Percentiles rank a stretch among this genome's conserved stretches.
Evolutionary conservation across 352 stramenopile species (phyloP).

Genomic region (Blastocystis sp.): DNA sequence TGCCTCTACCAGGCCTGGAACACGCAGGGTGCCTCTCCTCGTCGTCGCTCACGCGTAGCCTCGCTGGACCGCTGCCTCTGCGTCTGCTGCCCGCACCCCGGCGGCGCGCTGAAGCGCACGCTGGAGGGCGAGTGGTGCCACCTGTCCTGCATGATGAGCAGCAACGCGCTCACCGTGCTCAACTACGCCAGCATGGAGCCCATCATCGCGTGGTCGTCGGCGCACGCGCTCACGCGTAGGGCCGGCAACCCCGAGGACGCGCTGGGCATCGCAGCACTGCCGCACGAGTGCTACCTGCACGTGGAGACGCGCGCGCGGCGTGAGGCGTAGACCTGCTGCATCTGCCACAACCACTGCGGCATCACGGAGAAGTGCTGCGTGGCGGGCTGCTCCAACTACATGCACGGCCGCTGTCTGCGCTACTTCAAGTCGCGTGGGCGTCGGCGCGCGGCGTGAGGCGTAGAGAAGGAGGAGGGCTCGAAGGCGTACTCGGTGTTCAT

Average conservation of each 20-base stretch:
- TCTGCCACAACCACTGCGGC: slow-evolving; percentile 8
- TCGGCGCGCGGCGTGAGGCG: background rate
- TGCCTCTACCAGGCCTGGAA: slow-evolving; percentile 65
- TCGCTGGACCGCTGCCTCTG: slow-evolving; percentile 17
- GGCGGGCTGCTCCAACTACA: slow-evolving; percentile 28
- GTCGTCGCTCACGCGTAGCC: background rate
- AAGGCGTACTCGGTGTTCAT: slow-evolving; percentile 34
- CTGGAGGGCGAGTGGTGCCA: slow-evolving; percentile 62
- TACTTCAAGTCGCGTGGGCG: background rate
- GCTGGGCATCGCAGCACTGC: slow-evolving; percentile 12
- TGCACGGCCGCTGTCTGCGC: slow-evolving; percentile 58
- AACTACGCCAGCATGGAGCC: slow-evolving; percentile 42
- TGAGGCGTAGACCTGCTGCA: background rate
- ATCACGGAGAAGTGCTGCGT: slow-evolving; percentile 59
- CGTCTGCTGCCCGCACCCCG: slow-evolving; percentile 33
- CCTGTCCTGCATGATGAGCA: slow-evolving; percentile 35
- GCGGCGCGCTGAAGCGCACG: slow-evolving; percentile 44
- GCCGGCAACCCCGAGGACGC: background rate
- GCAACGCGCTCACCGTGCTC: slow-evolving; percentile 29
- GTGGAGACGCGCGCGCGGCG: background rate
- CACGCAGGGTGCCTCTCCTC: background rate
- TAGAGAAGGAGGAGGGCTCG: background rate
- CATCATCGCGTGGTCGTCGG: background rate
- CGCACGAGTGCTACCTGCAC: slow-evolving; percentile 5
- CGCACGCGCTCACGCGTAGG: background rate